Evolutionary conservation across 2,329 filamentous ascomycete species (phyloP).

Genomic region (Monilinia vaccinii-corymbosi): DNA sequence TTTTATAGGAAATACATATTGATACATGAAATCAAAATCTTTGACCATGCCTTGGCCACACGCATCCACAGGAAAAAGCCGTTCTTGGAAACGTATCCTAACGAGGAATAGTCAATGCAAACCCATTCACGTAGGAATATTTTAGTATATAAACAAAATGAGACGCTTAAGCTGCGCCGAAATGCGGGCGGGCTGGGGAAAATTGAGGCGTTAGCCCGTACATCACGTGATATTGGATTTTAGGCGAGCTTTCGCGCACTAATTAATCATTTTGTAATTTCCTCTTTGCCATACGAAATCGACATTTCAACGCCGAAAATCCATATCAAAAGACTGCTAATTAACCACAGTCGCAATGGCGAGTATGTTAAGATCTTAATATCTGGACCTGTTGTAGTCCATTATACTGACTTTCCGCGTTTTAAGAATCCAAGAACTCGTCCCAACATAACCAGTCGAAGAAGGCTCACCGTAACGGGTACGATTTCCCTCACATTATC

Average conservation of each 20-base stretch:
- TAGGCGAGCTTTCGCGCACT: neutral
- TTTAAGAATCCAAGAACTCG: conserved; percentile 90
- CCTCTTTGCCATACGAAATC: neutral
- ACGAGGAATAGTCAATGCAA: too few relatives aligned
- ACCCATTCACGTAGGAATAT: too few relatives aligned
- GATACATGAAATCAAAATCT: neutral
- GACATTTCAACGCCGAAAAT: conserved; percentile 1
- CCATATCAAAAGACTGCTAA: conserved; percentile 6
- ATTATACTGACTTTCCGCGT: neutral
- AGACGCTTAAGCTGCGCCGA: neutral
- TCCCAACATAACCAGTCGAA: conserved; percentile 38
- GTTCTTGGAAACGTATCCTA: too few relatives aligned
- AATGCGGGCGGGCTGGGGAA: neutral
- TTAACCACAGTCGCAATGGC: conserved; percentile 12
- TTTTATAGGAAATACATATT: neutral
- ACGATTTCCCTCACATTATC: conserved; percentile 28
- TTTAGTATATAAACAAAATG: neutral
- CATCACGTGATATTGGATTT: neutral
- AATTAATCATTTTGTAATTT: neutral
- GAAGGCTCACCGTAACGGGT: conserved; percentile 99
- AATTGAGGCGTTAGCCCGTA: neutral
- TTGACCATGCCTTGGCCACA: neutral
- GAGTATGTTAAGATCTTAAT: conserved; percentile 4
- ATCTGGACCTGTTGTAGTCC: neutral
- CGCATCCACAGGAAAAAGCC: too few relatives aligned